Percentiles rank a stretch among this genome's conserved stretches.
These are phyloP conservation scores for Arachnomyces sp. DNA, from an alignment of 2,329 filamentous ascomycete species.

Conservation along the genomic window DNA sequence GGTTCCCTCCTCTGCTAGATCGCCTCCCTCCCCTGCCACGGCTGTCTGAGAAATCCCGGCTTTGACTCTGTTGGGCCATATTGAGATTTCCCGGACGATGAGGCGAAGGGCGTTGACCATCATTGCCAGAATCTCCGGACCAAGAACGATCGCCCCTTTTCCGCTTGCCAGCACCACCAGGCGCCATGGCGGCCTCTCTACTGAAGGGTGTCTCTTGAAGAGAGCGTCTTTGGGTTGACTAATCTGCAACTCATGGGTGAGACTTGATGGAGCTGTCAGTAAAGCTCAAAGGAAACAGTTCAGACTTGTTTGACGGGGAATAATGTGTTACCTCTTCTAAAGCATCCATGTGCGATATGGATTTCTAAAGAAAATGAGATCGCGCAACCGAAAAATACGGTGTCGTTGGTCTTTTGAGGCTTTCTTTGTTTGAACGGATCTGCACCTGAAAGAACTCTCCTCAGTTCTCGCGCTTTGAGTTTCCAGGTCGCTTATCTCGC, in stretches of 20 bases:
- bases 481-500: slow-evolving; percentile 1
- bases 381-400: too few relatives aligned
- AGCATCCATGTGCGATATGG: too few relatives aligned
- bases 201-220: slow-evolving; percentile 21
- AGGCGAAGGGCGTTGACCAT: slow-evolving; percentile 36
- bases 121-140: slow-evolving; percentile 33
- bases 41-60: slow-evolving; percentile 29
- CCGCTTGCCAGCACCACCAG: slow-evolving; percentile 44
- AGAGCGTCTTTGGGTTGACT: slow-evolving; percentile 18
- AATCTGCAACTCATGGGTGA: slow-evolving; percentile 25
- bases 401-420: neutral
- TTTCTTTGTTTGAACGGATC: slow-evolving; percentile 2
- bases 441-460: neutral
- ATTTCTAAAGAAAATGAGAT: too few relatives aligned
- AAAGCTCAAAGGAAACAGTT: neutral
- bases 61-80: slow-evolving; percentile 42
- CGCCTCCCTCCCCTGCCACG: slow-evolving; percentile 32
- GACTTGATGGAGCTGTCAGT: slow-evolving; percentile 1
- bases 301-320: too few relatives aligned
- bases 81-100: slow-evolving; percentile 40
- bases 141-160: slow-evolving; percentile 43
- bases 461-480: neutral
- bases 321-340: too few relatives aligned
- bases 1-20: slow-evolving; percentile 30
- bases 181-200: slow-evolving; percentile 40